Percentiles rank a stretch among this genome's conserved stretches.
These are phyloP conservation scores for Herpetospermum pedunculosum DNA, from an alignment of 306 rosid species.

Conservation along the genomic window DNA sequence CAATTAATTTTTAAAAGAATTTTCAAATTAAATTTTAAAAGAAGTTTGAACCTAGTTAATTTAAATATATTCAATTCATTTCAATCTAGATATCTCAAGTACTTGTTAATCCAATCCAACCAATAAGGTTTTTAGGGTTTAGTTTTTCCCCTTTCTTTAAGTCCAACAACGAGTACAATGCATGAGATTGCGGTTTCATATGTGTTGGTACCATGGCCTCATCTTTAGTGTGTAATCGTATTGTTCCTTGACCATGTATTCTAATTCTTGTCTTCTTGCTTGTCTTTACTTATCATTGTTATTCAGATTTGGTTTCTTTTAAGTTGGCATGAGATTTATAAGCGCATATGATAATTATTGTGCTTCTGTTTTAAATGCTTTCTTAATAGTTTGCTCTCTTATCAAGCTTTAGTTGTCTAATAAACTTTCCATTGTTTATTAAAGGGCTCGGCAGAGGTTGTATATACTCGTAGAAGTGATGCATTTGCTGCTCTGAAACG, in stretches of 20 bases:
- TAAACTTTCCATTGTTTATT: neutral
- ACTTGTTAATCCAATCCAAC: neutral
- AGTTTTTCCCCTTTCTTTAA: neutral
- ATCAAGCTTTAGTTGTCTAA: neutral
- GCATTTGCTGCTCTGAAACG: slow-evolving; percentile 91
- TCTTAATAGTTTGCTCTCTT: neutral
- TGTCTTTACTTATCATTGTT: neutral
- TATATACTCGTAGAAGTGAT: slow-evolving; percentile 81
- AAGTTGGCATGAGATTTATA: neutral
- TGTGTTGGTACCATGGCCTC: neutral
- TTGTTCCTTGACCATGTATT: neutral
- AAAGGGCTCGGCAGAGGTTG: slow-evolving; percentile 97
- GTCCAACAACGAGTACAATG: neutral
- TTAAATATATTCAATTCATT: neutral
- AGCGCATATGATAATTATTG: neutral
- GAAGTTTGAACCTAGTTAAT: neutral
- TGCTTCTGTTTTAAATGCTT: neutral
- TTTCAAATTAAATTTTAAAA: too few relatives aligned
- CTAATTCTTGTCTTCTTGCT: neutral
- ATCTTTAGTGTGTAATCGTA: neutral
- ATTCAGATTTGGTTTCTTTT: neutral
- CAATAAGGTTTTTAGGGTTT: neutral
- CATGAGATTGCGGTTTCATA: neutral
- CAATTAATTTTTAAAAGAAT: neutral
- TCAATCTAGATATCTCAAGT: neutral